Percentiles rank a stretch among this genome's conserved stretches.
phyloP scores from a whole-genome alignment of 805 yeast genomes.

The Hanseniaspora occidentalis region DNA sequence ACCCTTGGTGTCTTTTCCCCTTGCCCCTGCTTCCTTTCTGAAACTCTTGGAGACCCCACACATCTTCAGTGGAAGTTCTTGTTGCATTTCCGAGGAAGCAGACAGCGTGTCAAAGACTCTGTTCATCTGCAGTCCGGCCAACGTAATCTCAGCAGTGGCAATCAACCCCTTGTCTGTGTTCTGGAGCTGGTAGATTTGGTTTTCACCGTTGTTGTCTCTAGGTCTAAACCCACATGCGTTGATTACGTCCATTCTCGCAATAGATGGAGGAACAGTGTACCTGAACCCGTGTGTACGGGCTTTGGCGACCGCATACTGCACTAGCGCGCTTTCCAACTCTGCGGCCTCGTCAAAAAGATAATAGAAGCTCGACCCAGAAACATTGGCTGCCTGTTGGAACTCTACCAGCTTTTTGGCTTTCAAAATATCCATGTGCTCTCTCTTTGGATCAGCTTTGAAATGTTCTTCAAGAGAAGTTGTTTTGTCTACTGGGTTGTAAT shows the following conservation, averaged over 20 bases:
- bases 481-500: slow-evolving; percentile 21
- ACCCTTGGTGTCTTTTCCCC: slow-evolving; percentile 88
- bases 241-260: slow-evolving; percentile 65
- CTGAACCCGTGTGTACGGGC: slow-evolving; percentile 60
- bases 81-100: neutral
- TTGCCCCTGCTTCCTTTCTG: slow-evolving; percentile 94
- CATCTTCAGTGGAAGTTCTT: slow-evolving; percentile 41
- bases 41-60: slow-evolving; percentile 81
- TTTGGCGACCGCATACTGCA: slow-evolving; percentile 58
- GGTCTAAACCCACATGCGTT: slow-evolving; percentile 93
- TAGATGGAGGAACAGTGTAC: slow-evolving; percentile 72
- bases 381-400: slow-evolving; percentile 54
- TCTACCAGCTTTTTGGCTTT: slow-evolving; percentile 50
- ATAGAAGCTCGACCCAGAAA: slow-evolving; percentile 79
- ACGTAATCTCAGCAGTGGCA: slow-evolving; percentile 92
- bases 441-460: slow-evolving; percentile 5
- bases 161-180: slow-evolving; percentile 39
- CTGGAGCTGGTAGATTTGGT: slow-evolving; percentile 60
- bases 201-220: slow-evolving; percentile 74
- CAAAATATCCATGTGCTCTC: slow-evolving; percentile 66
- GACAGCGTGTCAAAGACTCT: slow-evolving; percentile 21
- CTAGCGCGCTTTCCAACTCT: slow-evolving; percentile 74
- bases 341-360: slow-evolving; percentile 80
- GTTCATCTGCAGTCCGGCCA: slow-evolving; percentile 67
- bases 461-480: neutral